Percentiles rank a stretch among this genome's conserved stretches.
phyloP scores from a whole-genome alignment of 306 rosid species.

The Malus asiatica region DNA sequence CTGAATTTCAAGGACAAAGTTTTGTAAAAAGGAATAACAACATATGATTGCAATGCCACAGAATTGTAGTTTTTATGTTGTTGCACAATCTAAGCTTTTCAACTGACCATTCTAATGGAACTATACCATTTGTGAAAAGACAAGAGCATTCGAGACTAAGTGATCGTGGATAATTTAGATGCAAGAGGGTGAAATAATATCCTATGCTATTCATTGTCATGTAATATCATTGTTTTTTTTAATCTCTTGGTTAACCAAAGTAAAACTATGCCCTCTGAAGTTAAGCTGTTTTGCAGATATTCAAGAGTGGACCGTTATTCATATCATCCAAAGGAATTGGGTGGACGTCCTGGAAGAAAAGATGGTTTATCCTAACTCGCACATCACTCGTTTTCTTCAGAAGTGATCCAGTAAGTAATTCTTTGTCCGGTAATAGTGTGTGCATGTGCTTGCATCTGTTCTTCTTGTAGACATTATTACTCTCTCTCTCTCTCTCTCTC shows the following conservation, averaged over 20 bases:
- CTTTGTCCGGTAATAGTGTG: slow-evolving; percentile 13
- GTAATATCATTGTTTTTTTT: neutral
- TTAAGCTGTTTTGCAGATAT: slow-evolving; percentile 46
- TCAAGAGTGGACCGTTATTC: slow-evolving; percentile 93
- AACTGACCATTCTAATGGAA: neutral
- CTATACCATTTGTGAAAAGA: neutral
- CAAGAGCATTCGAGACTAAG: neutral
- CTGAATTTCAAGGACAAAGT: neutral
- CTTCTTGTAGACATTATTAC: neutral
- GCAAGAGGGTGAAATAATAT: neutral
- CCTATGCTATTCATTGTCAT: neutral
- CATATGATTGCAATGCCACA: neutral
- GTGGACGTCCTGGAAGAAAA: slow-evolving; percentile 99
- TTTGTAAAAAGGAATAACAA: neutral
- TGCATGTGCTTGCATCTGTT: neutral
- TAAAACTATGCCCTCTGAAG: neutral
- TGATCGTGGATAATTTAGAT: neutral
- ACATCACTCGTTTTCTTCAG: slow-evolving; percentile 93
- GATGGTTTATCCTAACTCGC: slow-evolving; percentile 93
- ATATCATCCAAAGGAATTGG: slow-evolving; percentile 97
- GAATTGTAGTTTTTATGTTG: neutral
- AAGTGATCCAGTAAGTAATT: slow-evolving; percentile 93
- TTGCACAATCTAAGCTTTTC: neutral
- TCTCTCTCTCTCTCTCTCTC: neutral
- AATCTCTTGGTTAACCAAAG: neutral